Conservation (phyloP, 805 yeast species). For the Yarrowia sp. region DNA sequence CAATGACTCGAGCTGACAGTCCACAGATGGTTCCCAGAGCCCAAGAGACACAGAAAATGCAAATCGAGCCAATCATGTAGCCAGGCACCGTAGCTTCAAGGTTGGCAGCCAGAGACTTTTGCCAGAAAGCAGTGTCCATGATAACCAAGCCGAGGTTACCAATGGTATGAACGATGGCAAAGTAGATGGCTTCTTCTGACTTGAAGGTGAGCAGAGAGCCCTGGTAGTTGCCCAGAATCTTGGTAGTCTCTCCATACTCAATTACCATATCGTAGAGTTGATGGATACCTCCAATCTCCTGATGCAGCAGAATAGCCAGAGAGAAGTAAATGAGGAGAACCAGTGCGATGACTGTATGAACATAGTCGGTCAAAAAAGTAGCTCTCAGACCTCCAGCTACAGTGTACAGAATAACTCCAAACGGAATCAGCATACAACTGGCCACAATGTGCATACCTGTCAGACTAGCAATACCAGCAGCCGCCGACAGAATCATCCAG, state of each 20-base stretch:
- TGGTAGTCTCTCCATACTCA: conserved; percentile 44
- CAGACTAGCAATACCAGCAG: conserved; percentile 44
- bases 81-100: conserved; percentile 46
- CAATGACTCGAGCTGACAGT: conserved; percentile 50
- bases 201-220: conserved; percentile 49
- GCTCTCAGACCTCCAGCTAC: conserved; percentile 53
- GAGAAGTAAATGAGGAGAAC: conserved; percentile 34
- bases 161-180: conserved; percentile 30
- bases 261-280: conserved; percentile 46
- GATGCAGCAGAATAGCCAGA: conserved; percentile 41
- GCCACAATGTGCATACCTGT: conserved; percentile 51
- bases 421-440: conserved; percentile 47
- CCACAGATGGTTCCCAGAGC: conserved; percentile 40
- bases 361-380: conserved; percentile 54
- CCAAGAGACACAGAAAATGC: conserved; percentile 48
- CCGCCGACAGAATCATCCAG: conserved; percentile 46
- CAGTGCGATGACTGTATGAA: conserved; percentile 46
- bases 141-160: conserved; percentile 31
- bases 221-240: conserved; percentile 28
- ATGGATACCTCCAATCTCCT: conserved; percentile 47
- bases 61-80: conserved; percentile 47
- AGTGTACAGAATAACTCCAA: conserved; percentile 51
- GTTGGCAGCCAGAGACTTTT: conserved; percentile 46
- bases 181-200: conserved; percentile 29
- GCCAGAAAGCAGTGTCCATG: conserved; percentile 42